Conservation (phyloP, 2,329 filamentous ascomycete species). For the Westerdykella sp. region DNA sequence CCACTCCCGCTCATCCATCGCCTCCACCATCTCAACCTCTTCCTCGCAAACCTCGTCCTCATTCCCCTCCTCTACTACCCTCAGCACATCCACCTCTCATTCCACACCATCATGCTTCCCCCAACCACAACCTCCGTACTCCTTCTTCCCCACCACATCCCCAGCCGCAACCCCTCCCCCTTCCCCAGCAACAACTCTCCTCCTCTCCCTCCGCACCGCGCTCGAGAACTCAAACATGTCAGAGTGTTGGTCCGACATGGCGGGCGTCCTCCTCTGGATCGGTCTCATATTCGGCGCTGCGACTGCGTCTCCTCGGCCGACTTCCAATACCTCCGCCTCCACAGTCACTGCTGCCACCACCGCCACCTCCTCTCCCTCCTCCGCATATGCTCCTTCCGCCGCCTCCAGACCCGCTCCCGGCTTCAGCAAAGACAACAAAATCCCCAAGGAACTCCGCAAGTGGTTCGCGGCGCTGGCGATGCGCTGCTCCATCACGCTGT, state of each 20-base stretch:
- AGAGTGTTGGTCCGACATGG: slow-evolving; percentile 33
- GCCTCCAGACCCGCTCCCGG: no score
- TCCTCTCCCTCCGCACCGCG: slow-evolving; percentile 17
- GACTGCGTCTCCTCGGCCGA: neutral
- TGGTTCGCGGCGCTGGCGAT: slow-evolving; percentile 31
- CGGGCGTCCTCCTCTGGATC: slow-evolving; percentile 36
- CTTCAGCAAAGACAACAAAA: slow-evolving; percentile 9
- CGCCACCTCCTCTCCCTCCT: neutral
- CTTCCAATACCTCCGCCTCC: neutral
- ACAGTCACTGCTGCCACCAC: neutral
- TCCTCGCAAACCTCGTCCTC: slow-evolving; percentile 6
- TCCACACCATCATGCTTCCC: neutral
- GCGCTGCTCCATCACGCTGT: slow-evolving; percentile 28
- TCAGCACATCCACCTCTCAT: neutral
- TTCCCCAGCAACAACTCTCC: slow-evolving; percentile 10
- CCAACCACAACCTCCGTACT: slow-evolving; percentile 2
- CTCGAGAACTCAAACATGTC: slow-evolving; percentile 29
- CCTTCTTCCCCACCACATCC: neutral
- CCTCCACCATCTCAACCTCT: slow-evolving; percentile 6
- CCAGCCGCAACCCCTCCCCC: neutral
- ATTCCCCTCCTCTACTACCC: slow-evolving; percentile 1
- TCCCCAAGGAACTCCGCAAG: slow-evolving; percentile 16
- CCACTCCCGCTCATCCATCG: slow-evolving; percentile 1
- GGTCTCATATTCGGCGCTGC: slow-evolving; percentile 30
- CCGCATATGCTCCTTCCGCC: neutral